Evolutionary conservation across 768 basidiomycete genomes (phyloP), one percentile per base, ranked within the genome.

Genomic region (Lactifluus echinatus): DNA sequence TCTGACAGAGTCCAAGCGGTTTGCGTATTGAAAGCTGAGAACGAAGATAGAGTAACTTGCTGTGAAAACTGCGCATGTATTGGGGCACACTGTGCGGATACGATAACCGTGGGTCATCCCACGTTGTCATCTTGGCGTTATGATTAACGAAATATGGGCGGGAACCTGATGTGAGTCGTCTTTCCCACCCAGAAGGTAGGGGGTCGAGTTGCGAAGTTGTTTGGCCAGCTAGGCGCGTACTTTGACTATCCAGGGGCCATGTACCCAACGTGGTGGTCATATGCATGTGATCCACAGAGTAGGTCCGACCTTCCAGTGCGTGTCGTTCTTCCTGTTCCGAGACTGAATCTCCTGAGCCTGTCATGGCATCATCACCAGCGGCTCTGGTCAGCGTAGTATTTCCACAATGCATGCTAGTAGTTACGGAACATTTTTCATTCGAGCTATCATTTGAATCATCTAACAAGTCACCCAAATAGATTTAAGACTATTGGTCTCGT

Each of bases 261-360:
- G 47, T 21, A 98, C 94, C 96, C 96, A 99, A n/a, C n/a, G n/a
- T n/a, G n/a, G 96, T 99, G 31, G 96, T 98, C 19, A 96, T 98
- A 48, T 96, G 84, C 11, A 95, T 99, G 75, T 99, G 96, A 70
- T 99, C 96, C 49, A 99, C 96, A 70, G 95, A 99, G 74, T 99
- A 99, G 2, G 96, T 93, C 39, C 96, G 83, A 19, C 96, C 96
- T 73, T 99, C 96, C 0, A 94, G 93, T 2, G 96, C 98, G 73
- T 94, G 95, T 36, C 96, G 83, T 73, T 98, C 96, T 69, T 99
- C 96, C 96, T 96, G 98, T 2, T 96, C 96, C 58, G 94, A 89
- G 2, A 96, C 96, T 19, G 98, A 77, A 53, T 84, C 85, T 2
- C 96, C 94, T 1, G 82, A 76, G 3, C 93, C 95, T 36, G 87